Evolutionary conservation across 495 filamentous ascomycete species (phyloP).

Genomic region (Hyaloscypha hepaticicola): DNA sequence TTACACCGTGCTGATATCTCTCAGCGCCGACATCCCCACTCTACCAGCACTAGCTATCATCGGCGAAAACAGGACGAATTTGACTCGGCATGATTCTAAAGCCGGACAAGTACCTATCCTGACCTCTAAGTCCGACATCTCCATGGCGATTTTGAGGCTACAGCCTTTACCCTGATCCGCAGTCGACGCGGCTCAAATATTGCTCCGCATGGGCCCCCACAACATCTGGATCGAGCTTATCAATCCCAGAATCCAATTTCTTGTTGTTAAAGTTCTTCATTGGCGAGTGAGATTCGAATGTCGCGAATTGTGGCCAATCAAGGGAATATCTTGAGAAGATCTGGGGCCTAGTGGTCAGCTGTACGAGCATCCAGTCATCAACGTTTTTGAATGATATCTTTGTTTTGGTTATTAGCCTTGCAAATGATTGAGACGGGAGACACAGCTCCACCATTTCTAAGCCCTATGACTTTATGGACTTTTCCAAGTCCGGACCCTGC

Average conservation of each 20-base stretch:
- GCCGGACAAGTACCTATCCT: neutral
- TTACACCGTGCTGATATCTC: neutral
- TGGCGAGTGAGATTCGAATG: neutral
- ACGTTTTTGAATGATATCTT: no score
- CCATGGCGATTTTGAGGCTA: neutral
- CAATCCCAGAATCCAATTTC: neutral
- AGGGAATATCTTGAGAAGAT: neutral
- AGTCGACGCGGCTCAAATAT: neutral
- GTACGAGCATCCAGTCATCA: no score
- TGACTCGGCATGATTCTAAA: neutral
- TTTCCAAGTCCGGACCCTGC: neutral
- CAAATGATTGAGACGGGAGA: neutral
- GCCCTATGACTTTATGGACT: neutral
- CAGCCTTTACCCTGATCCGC: neutral
- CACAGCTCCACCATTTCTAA: neutral
- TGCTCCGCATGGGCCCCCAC: neutral
- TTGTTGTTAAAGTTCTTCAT: neutral
- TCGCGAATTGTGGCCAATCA: neutral
- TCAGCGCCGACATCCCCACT: no score
- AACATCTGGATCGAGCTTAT: neutral
- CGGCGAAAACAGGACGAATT: neutral
- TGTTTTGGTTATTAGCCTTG: neutral
- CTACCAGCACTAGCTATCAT: no score
- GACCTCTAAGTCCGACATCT: neutral
- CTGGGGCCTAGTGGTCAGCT: neutral